phyloP scores from a whole-genome alignment of 2,329 filamentous ascomycete genomes.

The Talaromyces sp. region DNA sequence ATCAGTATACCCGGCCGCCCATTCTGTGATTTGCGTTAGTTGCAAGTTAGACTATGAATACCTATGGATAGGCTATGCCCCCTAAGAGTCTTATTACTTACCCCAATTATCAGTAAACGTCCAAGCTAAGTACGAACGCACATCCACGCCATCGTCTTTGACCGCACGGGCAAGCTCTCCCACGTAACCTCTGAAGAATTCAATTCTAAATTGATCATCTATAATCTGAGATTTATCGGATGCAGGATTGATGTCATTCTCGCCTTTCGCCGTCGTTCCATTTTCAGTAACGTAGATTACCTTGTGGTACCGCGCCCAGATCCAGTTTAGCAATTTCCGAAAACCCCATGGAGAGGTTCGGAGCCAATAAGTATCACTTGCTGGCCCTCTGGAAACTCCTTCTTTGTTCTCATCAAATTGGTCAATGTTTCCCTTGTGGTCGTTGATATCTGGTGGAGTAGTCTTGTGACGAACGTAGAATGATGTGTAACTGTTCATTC shows the following conservation, averaged over 20 bases:
- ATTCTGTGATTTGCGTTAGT: slow-evolving; percentile 64
- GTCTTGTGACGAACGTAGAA: slow-evolving; percentile 73
- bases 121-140: slow-evolving; percentile 76
- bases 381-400: slow-evolving; percentile 68
- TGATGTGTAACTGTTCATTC: slow-evolving; percentile 83
- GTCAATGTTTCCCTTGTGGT: slow-evolving; percentile 71
- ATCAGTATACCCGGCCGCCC: slow-evolving; percentile 78
- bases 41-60: neutral
- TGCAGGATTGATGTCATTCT: slow-evolving; percentile 48
- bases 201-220: slow-evolving; percentile 70
- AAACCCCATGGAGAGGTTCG: slow-evolving; percentile 71
- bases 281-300: slow-evolving; percentile 84
- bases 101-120: slow-evolving; percentile 63
- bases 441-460: slow-evolving; percentile 50
- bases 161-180: slow-evolving; percentile 60
- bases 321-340: slow-evolving; percentile 67
- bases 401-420: slow-evolving; percentile 63
- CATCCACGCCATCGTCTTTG: slow-evolving; percentile 66
- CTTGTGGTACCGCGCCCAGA: slow-evolving; percentile 66
- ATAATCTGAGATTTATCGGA: slow-evolving; percentile 65
- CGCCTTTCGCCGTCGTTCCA: slow-evolving; percentile 73
- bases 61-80: neutral
- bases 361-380: slow-evolving; percentile 76
- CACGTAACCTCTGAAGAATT: slow-evolving; percentile 73
- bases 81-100: slow-evolving; percentile 34